phyloP scores from a whole-genome alignment of 163 green algal species.

The Scenedesmus sp. region DNA sequence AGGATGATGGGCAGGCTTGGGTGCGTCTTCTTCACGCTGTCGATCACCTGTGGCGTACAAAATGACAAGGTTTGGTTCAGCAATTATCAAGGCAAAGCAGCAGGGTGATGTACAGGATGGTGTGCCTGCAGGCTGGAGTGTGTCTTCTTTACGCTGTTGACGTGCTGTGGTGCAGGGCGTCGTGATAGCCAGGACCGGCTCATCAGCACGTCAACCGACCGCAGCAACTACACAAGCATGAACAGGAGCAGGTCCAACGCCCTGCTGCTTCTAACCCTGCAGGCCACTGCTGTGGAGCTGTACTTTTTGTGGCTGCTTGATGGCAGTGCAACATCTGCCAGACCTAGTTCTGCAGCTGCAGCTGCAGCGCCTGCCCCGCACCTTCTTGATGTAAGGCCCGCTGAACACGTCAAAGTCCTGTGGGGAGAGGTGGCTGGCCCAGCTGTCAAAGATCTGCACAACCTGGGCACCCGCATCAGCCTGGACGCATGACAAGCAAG shows the following conservation, averaged over 20 bases:
- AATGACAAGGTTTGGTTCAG: too few relatives aligned
- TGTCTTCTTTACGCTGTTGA: slow-evolving; percentile 78
- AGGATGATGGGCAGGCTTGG: slow-evolving; percentile 95
- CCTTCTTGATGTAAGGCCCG: slow-evolving; percentile 65
- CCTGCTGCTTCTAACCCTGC: too few relatives aligned
- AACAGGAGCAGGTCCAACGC: too few relatives aligned
- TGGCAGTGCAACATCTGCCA: too few relatives aligned
- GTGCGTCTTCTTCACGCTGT: slow-evolving; percentile 83
- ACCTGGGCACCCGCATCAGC: slow-evolving; percentile 56
- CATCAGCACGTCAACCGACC: too few relatives aligned
- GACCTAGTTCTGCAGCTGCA: too few relatives aligned
- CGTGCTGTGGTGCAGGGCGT: slow-evolving; percentile 59
- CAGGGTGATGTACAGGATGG: slow-evolving; percentile 95
- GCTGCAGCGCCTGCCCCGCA: too few relatives aligned
- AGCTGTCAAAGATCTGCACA: slow-evolving; percentile 98
- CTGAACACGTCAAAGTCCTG: slow-evolving; percentile 95
- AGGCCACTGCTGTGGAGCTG: too few relatives aligned
- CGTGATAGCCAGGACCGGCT: too few relatives aligned
- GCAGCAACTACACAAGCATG: too few relatives aligned
- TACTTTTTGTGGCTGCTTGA: too few relatives aligned
- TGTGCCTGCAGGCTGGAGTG: slow-evolving; percentile 91
- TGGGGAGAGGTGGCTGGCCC: slow-evolving; percentile 90
- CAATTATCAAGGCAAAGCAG: too few relatives aligned
- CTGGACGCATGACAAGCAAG: not conserved
- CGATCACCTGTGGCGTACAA: slow-evolving; percentile 90